These are phyloP conservation scores for Globisporangium uncinulatum DNA, from an alignment of 352 stramenopile genomes.

Conservation along the genomic window DNA sequence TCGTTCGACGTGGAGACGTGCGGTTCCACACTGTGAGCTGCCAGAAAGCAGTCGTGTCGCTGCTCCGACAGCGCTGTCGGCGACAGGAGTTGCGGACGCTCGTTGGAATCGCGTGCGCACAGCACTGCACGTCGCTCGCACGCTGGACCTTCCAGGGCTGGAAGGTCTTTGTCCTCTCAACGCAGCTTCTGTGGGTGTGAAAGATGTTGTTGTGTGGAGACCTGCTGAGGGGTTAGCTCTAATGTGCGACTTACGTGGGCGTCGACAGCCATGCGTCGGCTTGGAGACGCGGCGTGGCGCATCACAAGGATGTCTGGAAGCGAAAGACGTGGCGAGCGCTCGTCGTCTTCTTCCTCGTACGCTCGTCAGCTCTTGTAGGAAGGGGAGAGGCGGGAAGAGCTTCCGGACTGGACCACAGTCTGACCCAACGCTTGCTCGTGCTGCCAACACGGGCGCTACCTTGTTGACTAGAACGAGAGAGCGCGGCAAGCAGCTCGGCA, in stretches of 20 bases:
- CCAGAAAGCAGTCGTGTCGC: slow-evolving; percentile 19
- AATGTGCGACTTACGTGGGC: not conserved
- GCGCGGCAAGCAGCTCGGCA: slow-evolving; percentile 19
- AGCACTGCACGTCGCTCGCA: slow-evolving; percentile 21
- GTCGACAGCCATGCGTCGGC: slow-evolving; percentile 25
- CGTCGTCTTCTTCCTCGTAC: slow-evolving; percentile 29
- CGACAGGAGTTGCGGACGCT: slow-evolving; percentile 22
- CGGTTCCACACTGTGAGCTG: slow-evolving; percentile 20
- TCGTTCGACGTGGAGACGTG: slow-evolving; percentile 20
- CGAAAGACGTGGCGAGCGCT: slow-evolving; percentile 5
- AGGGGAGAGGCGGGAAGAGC: no score
- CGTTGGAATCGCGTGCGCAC: slow-evolving; percentile 13
- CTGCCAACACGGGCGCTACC: not conserved
- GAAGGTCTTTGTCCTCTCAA: slow-evolving; percentile 33
- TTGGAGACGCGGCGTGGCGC: slow-evolving; percentile 21
- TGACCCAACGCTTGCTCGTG: not conserved
- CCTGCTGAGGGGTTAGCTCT: not conserved
- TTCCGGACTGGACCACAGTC: no score
- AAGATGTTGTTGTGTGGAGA: not conserved
- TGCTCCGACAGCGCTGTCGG: slow-evolving; percentile 17
- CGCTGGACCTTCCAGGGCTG: slow-evolving; percentile 32
- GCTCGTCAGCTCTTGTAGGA: no score
- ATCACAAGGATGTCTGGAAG: slow-evolving; percentile 13
- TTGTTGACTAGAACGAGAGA: slow-evolving; percentile 22
- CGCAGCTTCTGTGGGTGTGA: slow-evolving; percentile 32